Evolutionary conservation across 768 basidiomycete species (phyloP).

Genomic region (Thelephora ganbajun): DNA sequence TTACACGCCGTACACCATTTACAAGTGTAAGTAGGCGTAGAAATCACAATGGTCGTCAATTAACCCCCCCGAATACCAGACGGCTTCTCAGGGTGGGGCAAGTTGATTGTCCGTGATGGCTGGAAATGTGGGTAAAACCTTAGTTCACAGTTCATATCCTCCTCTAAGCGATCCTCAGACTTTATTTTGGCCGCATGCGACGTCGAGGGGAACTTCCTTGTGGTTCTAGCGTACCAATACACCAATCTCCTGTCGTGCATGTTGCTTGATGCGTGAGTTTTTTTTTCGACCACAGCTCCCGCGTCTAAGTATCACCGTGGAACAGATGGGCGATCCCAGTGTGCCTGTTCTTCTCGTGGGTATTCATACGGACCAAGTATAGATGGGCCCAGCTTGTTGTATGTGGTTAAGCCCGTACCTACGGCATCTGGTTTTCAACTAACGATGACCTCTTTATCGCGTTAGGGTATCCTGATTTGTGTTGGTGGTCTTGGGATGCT

Average conservation of each 20-base stretch:
- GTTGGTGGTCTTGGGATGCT: constrained; percentile 66
- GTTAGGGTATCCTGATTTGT: constrained; percentile 60
- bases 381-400: constrained; percentile 78
- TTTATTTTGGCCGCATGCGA: constrained; percentile 67
- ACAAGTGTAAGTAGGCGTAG: constrained; percentile 44
- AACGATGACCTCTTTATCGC: too few relatives aligned
- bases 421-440: neutral
- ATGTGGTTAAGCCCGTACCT: constrained; percentile 10
- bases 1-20: constrained; percentile 86
- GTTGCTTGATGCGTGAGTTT: constrained; percentile 72
- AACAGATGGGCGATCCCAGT: constrained; percentile 78
- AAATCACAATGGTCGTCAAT: neutral
- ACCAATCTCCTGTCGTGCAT: constrained; percentile 81
- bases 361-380: constrained; percentile 69
- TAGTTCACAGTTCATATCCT: neutral
- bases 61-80: constrained; percentile 28
- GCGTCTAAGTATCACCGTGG: constrained; percentile 1
- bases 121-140: constrained; percentile 60
- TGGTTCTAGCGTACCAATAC: constrained; percentile 77
- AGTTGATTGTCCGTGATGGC: constrained; percentile 57
- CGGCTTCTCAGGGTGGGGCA: constrained; percentile 75
- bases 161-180: constrained; percentile 28
- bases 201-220: constrained; percentile 82
- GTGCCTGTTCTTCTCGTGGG: constrained; percentile 70
- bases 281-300: neutral